Conservation (phyloP, 1,139 yeast genomes). For the Nakaseomyces delphensis region DNA sequence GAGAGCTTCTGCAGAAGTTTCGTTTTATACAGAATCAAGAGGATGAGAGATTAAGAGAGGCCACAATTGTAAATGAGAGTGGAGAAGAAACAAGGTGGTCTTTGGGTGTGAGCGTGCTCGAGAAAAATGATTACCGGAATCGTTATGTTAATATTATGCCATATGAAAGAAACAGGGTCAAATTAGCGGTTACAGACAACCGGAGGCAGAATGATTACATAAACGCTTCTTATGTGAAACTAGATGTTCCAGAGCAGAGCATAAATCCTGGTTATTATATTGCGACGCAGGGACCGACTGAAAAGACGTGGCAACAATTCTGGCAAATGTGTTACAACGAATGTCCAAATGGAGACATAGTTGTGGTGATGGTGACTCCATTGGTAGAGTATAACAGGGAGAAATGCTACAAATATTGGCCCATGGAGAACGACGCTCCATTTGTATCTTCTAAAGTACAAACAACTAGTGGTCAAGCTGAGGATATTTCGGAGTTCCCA, state of each 20-base stretch:
- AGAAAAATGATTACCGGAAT: slow-evolving; percentile 35
- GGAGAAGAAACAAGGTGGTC: slow-evolving; percentile 25
- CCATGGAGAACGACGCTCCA: slow-evolving; percentile 11
- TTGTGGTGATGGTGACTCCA: slow-evolving; percentile 84
- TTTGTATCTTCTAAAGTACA: slow-evolving; percentile 16
- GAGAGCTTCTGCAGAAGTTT: slow-evolving; percentile 23
- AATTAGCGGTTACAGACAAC: slow-evolving; percentile 29
- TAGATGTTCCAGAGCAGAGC: slow-evolving; percentile 23
- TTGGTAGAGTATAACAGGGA: slow-evolving; percentile 47
- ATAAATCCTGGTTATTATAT: slow-evolving; percentile 35
- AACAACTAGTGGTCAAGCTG: slow-evolving; percentile 14
- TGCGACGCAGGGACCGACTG: slow-evolving; percentile 68
- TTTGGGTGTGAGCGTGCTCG: slow-evolving; percentile 27
- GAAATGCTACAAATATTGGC: slow-evolving; percentile 80
- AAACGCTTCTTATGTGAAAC: slow-evolving; percentile 38
- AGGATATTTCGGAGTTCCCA: slow-evolving; percentile 20
- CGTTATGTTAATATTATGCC: slow-evolving; percentile 53
- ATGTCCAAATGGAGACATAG: slow-evolving; percentile 38
- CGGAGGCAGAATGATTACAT: slow-evolving; percentile 35
- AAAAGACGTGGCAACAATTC: slow-evolving; percentile 54
- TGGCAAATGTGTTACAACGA: slow-evolving; percentile 76
- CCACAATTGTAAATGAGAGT: slow-evolving; percentile 20
- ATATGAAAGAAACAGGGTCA: slow-evolving; percentile 48
- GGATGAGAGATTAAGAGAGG: slow-evolving; percentile 33
- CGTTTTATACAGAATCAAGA: slow-evolving; percentile 29